A percentile compares a stretch with the other conserved stretches of the same genome.
Conservation (phyloP, 129 eudicot species). For the Dittrichia graveolens region DNA sequence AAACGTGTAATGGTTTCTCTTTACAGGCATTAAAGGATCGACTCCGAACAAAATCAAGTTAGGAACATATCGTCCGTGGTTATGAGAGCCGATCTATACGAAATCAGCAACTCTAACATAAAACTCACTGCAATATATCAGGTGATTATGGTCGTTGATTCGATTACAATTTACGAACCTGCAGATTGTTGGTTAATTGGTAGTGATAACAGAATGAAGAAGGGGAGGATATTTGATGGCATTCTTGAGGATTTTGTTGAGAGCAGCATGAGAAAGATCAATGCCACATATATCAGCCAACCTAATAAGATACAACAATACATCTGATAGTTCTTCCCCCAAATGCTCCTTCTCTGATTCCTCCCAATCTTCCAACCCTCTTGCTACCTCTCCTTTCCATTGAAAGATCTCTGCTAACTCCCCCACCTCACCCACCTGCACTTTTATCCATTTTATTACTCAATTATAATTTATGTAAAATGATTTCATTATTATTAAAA, state of each 20-base stretch:
- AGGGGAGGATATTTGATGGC: slow-evolving; percentile 54
- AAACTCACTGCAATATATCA: too few relatives aligned
- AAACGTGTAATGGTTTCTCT: too few relatives aligned
- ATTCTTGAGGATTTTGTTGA: slow-evolving; percentile 51
- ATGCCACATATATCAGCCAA: slow-evolving; percentile 65
- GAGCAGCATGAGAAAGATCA: slow-evolving; percentile 61
- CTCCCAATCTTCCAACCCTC: slow-evolving; percentile 67
- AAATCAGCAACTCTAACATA: too few relatives aligned
- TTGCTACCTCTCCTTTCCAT: slow-evolving; percentile 73
- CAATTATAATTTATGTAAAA: too few relatives aligned
- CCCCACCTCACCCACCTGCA: slow-evolving; percentile 72
- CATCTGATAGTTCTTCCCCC: slow-evolving; percentile 75
- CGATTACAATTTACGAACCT: neutral
- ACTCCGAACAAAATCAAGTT: too few relatives aligned
- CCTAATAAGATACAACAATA: slow-evolving; percentile 60
- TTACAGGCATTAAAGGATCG: too few relatives aligned
- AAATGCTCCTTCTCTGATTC: slow-evolving; percentile 73
- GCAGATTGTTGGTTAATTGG: neutral
- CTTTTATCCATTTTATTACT: neutral
- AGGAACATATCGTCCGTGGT: too few relatives aligned
- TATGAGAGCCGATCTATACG: too few relatives aligned
- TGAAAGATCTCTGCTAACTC: slow-evolving; percentile 71
- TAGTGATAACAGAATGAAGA: neutral
- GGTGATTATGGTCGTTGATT: neutral
- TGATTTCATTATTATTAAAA: neutral